Evolutionary conservation across 257 asterid genomes (phyloP).

Genomic region (Rauvolfia tetraphylla): DNA sequence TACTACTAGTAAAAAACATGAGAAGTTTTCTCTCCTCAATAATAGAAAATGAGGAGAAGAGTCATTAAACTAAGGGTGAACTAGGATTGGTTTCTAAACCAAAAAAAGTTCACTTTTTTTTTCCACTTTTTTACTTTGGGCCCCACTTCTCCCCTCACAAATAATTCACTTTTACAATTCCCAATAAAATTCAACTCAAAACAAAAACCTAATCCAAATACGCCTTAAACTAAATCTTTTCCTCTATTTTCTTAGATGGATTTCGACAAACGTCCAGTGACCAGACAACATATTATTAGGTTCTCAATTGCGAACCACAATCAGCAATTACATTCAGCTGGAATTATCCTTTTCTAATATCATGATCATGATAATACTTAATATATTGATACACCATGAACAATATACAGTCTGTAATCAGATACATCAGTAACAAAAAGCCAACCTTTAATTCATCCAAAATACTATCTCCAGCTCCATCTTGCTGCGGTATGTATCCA

Average conservation of each 20-base stretch:
- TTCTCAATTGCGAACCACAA: background rate
- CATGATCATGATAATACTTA: background rate
- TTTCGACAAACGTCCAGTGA: background rate
- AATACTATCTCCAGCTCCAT: slow-evolving; percentile 70
- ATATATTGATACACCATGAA: background rate
- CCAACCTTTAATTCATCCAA: slow-evolving; percentile 54
- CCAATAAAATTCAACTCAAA: no score
- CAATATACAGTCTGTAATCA: background rate
- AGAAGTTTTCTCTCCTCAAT: background rate
- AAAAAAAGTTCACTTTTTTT: no score
- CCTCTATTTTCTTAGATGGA: background rate
- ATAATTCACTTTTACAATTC: no score
- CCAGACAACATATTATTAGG: background rate
- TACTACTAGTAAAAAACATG: background rate
- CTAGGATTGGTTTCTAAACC: no score
- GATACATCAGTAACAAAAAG: background rate
- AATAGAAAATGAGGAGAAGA: background rate
- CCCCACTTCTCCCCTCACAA: no score
- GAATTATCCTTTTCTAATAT: background rate
- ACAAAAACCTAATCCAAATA: no score
- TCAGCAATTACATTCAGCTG: background rate
- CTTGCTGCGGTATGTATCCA: slow-evolving; percentile 93
- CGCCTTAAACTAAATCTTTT: no score
- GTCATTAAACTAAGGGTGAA: background rate
- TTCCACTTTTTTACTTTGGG: no score